A percentile compares a stretch with the other conserved stretches of the same genome.
phyloP scores from a whole-genome alignment of 2,329 filamentous ascomycete genomes.

The Stemphylium vesicarium region DNA sequence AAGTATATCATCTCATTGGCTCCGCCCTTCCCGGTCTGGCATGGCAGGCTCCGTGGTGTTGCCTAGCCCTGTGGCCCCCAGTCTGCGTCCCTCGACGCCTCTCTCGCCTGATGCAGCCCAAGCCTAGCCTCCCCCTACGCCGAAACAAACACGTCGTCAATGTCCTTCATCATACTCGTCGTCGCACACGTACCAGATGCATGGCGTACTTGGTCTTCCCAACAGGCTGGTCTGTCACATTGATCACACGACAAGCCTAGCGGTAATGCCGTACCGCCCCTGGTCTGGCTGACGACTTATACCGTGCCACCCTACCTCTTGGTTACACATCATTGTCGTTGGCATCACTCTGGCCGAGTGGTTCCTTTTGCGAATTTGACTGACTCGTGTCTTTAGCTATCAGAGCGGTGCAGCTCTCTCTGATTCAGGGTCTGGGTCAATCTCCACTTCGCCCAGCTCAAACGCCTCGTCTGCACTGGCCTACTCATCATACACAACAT shows the following conservation, averaged over 20 bases:
- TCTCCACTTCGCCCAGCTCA: conserved; percentile 60
- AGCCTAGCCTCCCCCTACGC: conserved; percentile 45
- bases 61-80: conserved; percentile 46
- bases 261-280: conserved; percentile 46
- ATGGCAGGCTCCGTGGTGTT: conserved; percentile 45
- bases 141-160: conserved; percentile 52
- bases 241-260: conserved; percentile 55
- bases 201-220: conserved; percentile 48
- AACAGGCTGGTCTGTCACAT: conserved; percentile 50
- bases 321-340: conserved; percentile 50
- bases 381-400: conserved; percentile 55
- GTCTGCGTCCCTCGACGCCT: conserved; percentile 45
- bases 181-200: conserved; percentile 49
- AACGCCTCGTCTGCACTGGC: conserved; percentile 56
- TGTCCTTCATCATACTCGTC: conserved; percentile 40
- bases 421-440: conserved; percentile 63
- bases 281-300: conserved; percentile 47
- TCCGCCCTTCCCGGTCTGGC: conserved; percentile 38
- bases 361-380: conserved; percentile 40
- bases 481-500: conserved; percentile 54
- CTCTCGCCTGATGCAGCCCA: conserved; percentile 45
- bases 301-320: conserved; percentile 47
- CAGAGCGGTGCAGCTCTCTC: conserved; percentile 58
- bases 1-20: conserved; percentile 56
- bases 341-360: conserved; percentile 40